phyloP scores from a whole-genome alignment of 2,329 filamentous ascomycete genomes.

The Nemania sp. region DNA sequence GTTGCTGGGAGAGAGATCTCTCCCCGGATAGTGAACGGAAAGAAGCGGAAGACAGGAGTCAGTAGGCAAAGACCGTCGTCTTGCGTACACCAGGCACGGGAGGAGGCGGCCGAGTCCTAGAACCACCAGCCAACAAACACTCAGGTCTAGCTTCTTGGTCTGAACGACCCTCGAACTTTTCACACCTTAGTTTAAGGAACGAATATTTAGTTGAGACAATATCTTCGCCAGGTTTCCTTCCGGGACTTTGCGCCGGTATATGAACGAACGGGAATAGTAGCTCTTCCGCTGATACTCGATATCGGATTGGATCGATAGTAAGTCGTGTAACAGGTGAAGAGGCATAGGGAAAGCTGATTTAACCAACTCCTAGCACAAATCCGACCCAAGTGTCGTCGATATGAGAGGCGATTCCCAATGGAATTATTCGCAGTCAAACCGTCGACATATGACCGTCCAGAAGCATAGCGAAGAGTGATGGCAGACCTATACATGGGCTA shows the following conservation, averaged over 20 bases:
- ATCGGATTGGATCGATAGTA: constrained; percentile 29
- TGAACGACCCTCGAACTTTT: constrained; percentile 25
- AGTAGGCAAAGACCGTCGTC: constrained; percentile 32
- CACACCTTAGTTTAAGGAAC: constrained; percentile 24
- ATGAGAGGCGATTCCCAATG: constrained; percentile 35
- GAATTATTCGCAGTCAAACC: constrained; percentile 36
- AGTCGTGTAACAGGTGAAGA: constrained; percentile 35
- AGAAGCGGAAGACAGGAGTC: constrained; percentile 34
- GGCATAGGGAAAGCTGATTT: constrained; percentile 26
- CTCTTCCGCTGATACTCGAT: constrained; percentile 30
- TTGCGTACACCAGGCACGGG: constrained; percentile 35
- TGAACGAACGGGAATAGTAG: constrained; percentile 29
- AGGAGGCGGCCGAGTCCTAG: constrained; percentile 34
- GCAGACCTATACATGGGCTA: constrained; percentile 42
- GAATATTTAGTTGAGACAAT: constrained; percentile 18
- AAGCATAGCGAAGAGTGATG: constrained; percentile 38
- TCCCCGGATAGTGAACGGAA: constrained; percentile 38
- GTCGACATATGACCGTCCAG: constrained; percentile 40
- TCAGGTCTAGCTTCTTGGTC: constrained; percentile 31
- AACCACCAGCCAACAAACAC: constrained; percentile 38
- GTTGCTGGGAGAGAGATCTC: constrained; percentile 35
- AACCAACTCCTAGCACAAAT: constrained; percentile 30
- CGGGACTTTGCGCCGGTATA: constrained; percentile 27
- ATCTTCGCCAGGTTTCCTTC: constrained; percentile 21
- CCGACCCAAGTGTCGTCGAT: constrained; percentile 28